Evolutionary conservation across 164 flowering plant genomes (phyloP), one percentile per base, ranked within the genome.

Genomic region (Berberis vulgaris): DNA sequence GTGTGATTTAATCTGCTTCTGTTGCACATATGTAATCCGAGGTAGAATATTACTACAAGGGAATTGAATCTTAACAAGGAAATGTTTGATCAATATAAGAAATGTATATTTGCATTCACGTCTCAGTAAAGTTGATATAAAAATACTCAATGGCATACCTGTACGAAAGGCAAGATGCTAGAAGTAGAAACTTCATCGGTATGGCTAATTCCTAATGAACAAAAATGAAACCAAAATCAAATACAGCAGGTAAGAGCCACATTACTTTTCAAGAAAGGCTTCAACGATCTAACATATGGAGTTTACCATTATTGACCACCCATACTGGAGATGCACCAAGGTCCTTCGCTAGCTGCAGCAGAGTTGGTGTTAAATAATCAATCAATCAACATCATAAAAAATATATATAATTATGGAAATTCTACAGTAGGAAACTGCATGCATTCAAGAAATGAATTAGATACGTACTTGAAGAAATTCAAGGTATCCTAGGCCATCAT

Each of bases 291-390:
- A 41, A 71, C 50, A 54, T 49, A 46, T 43, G 45, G 41, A n/a
- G n/a, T 49, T 26, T 26, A 91, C 99, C 99, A 80, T 84, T 89
- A 67, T 94, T 94, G 68, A 94, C 77, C 7, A 94, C 99, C 99
- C 97, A 94, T 60, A 94, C 63, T 58, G 99, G 96, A 41, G 59
- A 56, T 61, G 97, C 77, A 49, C 82, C 86, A 54, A 94, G 78
- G 76, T 89, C 97, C 78, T 94, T 97, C 4, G 98, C 72, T 54
- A 93, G 84, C 98, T 92, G 78, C 73, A 76, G 54, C 50, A 54
- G 10, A 65, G 49, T 62, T 10, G 49, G 40, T 45, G 26, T 26
- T 26, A 26, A 50, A 61, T 61, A 45, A 38, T 46, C 49, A 53
- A 13, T 57, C 49, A 52, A 57, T 41, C 52, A n/a, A 7, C 45